Evolutionary conservation across 2,329 filamentous ascomycete genomes (phyloP).

Genomic region (Aureobasidium leucospermi): DNA sequence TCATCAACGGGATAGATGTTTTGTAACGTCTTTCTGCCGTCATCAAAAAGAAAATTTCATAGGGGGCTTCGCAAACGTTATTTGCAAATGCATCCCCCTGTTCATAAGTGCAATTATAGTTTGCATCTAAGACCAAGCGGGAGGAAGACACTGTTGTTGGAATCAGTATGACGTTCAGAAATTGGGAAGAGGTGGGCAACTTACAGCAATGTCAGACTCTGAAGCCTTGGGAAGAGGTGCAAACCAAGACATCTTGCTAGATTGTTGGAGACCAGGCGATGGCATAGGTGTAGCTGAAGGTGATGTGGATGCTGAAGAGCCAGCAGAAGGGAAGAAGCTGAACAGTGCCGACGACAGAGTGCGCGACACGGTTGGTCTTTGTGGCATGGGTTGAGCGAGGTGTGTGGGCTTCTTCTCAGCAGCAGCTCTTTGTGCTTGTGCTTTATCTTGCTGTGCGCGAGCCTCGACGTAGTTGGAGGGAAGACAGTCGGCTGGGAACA

Average conservation of each 20-base stretch:
- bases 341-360: slow-evolving; percentile 12
- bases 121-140: slow-evolving; percentile 9
- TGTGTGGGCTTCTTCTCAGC: neutral
- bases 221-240: slow-evolving; percentile 11
- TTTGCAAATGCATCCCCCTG: neutral
- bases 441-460: slow-evolving; percentile 18
- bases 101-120: neutral
- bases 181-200: neutral
- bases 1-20: neutral
- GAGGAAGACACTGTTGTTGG: neutral
- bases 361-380: slow-evolving; percentile 1
- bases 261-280: slow-evolving; percentile 11
- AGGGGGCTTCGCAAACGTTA: neutral
- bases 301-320: neutral
- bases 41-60: neutral
- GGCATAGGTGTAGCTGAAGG: slow-evolving; percentile 12
- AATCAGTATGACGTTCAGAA: neutral
- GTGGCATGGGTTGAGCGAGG: neutral
- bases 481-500: slow-evolving; percentile 28
- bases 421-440: neutral
- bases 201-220: slow-evolving; percentile 3
- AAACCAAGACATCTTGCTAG: slow-evolving; percentile 8
- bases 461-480: slow-evolving; percentile 27
- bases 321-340: slow-evolving; percentile 3
- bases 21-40: neutral